A percentile compares a stretch with the other conserved stretches of the same genome.
Conservation (phyloP, 2,329 filamentous ascomycete species). For the Piedraia hortae region DNA sequence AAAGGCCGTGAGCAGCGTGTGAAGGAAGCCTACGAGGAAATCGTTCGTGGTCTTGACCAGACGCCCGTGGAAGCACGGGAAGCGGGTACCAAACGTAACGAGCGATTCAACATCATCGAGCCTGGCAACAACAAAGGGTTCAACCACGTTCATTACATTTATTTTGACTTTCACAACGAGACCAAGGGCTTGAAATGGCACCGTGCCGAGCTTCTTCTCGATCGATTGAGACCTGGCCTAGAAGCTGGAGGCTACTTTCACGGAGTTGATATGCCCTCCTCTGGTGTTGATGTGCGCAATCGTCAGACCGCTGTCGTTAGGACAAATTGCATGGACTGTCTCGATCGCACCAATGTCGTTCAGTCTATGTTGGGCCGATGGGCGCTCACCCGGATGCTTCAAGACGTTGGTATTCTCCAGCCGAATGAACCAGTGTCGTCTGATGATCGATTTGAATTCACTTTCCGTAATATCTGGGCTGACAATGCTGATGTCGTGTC, state of each 20-base stretch:
- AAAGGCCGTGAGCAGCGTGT: constrained; percentile 71
- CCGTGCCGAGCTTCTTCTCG: constrained; percentile 61
- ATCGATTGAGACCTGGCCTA: constrained; percentile 51
- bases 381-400: constrained; percentile 67
- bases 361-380: constrained; percentile 88
- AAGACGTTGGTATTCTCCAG: constrained; percentile 52
- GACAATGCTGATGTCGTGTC: constrained; percentile 95
- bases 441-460: constrained; percentile 54
- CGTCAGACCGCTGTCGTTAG: constrained; percentile 74
- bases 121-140: constrained; percentile 31
- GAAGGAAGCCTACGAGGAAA: constrained; percentile 80
- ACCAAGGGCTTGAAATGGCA: constrained; percentile 91
- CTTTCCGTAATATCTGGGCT: constrained; percentile 95
- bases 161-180: constrained; percentile 96
- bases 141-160: constrained; percentile 79
- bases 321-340: constrained; percentile 97
- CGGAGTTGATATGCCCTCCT: constrained; percentile 60
- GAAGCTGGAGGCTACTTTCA: constrained; percentile 73
- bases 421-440: constrained; percentile 54
- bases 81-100: constrained; percentile 33
- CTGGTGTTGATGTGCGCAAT: constrained; percentile 50
- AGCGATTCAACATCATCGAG: constrained; percentile 63
- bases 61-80: constrained; percentile 38
- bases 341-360: constrained; percentile 91
- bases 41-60: constrained; percentile 50